Percentiles rank a stretch among this genome's conserved stretches.
Conservation (phyloP, 495 filamentous ascomycete genomes). For the Aspergillus taichungensis region DNA sequence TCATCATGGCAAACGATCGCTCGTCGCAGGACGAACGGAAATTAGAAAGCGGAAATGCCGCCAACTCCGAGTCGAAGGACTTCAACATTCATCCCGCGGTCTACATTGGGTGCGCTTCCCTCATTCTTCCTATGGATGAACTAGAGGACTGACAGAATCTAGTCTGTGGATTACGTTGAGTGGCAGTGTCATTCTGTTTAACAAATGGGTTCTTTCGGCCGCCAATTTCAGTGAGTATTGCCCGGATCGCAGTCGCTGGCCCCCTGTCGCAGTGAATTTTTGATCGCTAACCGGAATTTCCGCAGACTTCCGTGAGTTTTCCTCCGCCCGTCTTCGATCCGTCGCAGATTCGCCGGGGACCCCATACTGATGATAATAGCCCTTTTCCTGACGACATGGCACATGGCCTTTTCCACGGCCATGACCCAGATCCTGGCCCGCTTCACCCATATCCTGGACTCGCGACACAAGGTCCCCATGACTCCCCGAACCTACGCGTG, state of each 20-base stretch:
- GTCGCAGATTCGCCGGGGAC: not conserved
- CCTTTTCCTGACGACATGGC: conserved; percentile 83
- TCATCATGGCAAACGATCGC: conserved; percentile 25
- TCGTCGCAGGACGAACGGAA: conserved; percentile 27
- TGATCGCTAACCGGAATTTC: conserved; percentile 13
- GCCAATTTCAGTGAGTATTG: conserved; percentile 63
- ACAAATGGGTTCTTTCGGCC: conserved; percentile 87
- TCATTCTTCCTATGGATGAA: not conserved
- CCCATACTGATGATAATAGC: conserved; percentile 12
- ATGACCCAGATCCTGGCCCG: conserved; percentile 81
- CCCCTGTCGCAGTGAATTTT: not conserved
- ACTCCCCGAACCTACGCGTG: conserved; percentile 69
- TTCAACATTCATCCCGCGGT: conserved; percentile 60
- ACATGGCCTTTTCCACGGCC: conserved; percentile 72
- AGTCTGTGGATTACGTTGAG: conserved; percentile 83
- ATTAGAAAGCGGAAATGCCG: conserved; percentile 20
- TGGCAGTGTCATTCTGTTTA: conserved; percentile 89
- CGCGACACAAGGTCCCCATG: conserved; percentile 80
- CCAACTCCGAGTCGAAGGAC: conserved; percentile 11
- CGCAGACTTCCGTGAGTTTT: conserved; percentile 29
- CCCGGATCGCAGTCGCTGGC: not conserved
- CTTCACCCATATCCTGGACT: conserved; percentile 71
- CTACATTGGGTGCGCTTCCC: conserved; percentile 66
- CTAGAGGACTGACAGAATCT: not conserved
- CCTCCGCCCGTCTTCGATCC: not conserved